Conservation (phyloP, 176 grass and related monocot genomes). For the Hordeum marinum region DNA sequence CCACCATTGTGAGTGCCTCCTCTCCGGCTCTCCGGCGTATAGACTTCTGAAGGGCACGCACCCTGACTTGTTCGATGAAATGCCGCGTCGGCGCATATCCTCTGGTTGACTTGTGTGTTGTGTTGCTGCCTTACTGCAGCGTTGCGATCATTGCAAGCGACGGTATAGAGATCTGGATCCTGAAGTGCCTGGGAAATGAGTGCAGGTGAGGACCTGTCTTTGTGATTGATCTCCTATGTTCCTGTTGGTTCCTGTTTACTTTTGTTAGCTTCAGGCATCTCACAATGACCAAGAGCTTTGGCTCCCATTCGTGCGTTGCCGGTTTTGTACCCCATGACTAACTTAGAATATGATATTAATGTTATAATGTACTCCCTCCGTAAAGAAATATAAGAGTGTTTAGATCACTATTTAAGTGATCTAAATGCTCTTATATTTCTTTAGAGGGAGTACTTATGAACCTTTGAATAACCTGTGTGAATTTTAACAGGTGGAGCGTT, state of each 20-base stretch:
- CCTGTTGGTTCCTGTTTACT: background rate
- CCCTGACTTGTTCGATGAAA: background rate
- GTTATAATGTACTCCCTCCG: no score
- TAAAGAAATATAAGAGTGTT: no score
- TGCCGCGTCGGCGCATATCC: background rate
- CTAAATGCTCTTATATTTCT: no score
- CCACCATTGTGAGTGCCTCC: background rate
- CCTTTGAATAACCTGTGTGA: background rate
- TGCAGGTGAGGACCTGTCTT: conserved; percentile 25
- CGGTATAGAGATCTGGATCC: background rate
- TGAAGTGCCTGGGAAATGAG: conserved; percentile 24
- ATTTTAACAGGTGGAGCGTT: conserved; percentile 70
- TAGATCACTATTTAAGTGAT: no score
- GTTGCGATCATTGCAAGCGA: background rate
- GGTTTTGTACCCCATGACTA: background rate
- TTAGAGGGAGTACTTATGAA: background rate
- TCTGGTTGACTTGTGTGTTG: background rate
- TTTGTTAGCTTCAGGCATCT: background rate
- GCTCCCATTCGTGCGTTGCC: background rate
- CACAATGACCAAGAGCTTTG: background rate
- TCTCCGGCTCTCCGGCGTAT: background rate
- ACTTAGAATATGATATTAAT: background rate
- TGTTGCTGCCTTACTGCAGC: background rate
- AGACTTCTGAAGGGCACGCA: background rate
- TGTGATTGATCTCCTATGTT: background rate